phyloP scores from a whole-genome alignment of 768 basidiomycete species.

The Tricholoma matsutake region DNA sequence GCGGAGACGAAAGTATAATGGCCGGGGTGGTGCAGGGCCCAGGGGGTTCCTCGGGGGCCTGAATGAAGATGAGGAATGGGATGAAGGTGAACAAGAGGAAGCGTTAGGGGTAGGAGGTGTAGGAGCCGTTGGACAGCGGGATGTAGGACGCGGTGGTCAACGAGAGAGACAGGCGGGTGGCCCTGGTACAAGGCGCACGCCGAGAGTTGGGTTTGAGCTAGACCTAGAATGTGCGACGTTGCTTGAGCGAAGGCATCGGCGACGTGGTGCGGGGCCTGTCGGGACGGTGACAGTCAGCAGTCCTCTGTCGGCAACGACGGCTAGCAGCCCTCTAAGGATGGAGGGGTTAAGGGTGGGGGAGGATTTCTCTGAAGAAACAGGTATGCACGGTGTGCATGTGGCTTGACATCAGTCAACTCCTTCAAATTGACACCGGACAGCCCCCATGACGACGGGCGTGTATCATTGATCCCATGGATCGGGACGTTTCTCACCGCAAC shows the following conservation, averaged over 20 bases:
- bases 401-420: neutral
- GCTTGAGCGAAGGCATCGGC: constrained; percentile 65
- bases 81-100: constrained; percentile 33
- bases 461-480: neutral
- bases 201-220: constrained; percentile 64
- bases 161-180: constrained; percentile 10
- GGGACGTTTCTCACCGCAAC: neutral
- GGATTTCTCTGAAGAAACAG: constrained; percentile 18
- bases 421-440: neutral
- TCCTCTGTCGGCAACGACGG: constrained; percentile 31
- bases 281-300: constrained; percentile 25
- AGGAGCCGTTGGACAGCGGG: constrained; percentile 14
- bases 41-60: constrained; percentile 79
- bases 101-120: constrained; percentile 9
- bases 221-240: constrained; percentile 86
- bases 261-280: constrained; percentile 18
- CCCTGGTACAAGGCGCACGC: constrained; percentile 8
- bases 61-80: constrained; percentile 90
- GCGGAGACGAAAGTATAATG: constrained; percentile 76
- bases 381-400: constrained; percentile 16
- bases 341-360: constrained; percentile 22
- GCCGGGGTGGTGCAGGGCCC: constrained; percentile 71
- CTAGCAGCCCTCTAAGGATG: constrained; percentile 25
- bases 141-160: constrained; percentile 35
- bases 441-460: neutral